Conservation (phyloP, 2,329 filamentous ascomycete genomes). For the Phialophora tarda region DNA sequence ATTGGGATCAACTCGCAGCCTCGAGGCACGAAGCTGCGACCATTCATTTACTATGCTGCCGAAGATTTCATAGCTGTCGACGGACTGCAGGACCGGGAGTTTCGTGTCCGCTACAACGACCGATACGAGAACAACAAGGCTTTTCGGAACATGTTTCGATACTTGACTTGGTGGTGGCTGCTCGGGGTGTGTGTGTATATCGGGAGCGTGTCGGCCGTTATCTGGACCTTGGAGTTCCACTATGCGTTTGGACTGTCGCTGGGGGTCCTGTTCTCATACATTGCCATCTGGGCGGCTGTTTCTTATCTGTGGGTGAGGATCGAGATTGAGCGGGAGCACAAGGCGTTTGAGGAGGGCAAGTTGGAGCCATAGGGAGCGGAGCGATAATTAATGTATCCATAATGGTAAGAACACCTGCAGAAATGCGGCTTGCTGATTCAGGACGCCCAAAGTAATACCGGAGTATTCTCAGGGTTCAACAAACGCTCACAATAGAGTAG, state of each 20-base stretch:
- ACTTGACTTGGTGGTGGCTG: slow-evolving; percentile 30
- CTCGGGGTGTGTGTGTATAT: slow-evolving; percentile 27
- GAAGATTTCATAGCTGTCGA: slow-evolving; percentile 34
- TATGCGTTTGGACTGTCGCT: slow-evolving; percentile 27
- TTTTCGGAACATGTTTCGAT: slow-evolving; percentile 26
- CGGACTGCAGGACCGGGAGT: slow-evolving; percentile 30
- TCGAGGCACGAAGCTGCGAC: slow-evolving; percentile 28
- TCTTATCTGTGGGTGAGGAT: slow-evolving; percentile 34
- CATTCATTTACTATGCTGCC: slow-evolving; percentile 33
- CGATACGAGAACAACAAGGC: slow-evolving; percentile 28
- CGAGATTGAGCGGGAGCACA: slow-evolving; percentile 32
- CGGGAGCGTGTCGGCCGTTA: slow-evolving; percentile 29
- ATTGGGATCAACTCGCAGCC: slow-evolving; percentile 32
- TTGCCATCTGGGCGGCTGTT: slow-evolving; percentile 26
- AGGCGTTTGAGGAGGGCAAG: slow-evolving; percentile 21
- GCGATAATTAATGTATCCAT: not conserved
- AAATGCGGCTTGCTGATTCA: not conserved
- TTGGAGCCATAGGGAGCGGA: not conserved
- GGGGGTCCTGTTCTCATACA: slow-evolving; percentile 30
- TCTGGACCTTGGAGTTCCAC: slow-evolving; percentile 31
- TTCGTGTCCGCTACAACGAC: slow-evolving; percentile 29
- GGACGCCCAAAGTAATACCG: not conserved
- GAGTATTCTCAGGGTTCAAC: not conserved
- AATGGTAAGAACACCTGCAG: not conserved
- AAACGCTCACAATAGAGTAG: not conserved